Evolutionary conservation across 495 filamentous ascomycete species (phyloP).

Genomic region (Symbiotaphrina buchneri): DNA sequence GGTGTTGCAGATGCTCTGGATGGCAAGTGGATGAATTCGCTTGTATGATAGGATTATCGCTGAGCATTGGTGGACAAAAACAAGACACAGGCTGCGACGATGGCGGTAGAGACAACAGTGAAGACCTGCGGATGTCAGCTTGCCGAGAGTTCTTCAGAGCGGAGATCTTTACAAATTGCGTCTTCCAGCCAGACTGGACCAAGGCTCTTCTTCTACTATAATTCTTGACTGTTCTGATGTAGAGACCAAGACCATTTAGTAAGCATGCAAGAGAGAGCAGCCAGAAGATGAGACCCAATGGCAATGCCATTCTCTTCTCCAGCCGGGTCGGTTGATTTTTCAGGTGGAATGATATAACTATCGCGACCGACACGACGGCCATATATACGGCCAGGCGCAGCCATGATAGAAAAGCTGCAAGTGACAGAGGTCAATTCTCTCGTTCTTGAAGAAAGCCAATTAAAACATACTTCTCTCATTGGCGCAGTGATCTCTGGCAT

Average conservation of each 20-base stretch:
- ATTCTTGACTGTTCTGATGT: constrained; percentile 67
- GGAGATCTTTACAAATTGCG: constrained; percentile 43
- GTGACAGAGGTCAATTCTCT: neutral
- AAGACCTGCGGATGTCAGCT: neutral
- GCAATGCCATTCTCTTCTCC: constrained; percentile 56
- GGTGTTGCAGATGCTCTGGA: too few species aligned
- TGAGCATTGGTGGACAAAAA: neutral
- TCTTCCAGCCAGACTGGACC: constrained; percentile 88
- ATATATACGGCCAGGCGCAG: constrained; percentile 82
- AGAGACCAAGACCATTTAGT: constrained; percentile 59
- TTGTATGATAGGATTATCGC: too few species aligned
- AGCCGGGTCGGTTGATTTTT: constrained; percentile 41
- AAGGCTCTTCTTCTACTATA: constrained; percentile 59
- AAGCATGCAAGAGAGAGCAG: constrained; percentile 52
- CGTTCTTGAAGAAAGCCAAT: neutral
- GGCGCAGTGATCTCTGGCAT: constrained; percentile 69
- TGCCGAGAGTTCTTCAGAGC: too few species aligned
- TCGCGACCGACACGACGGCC: constrained; percentile 69
- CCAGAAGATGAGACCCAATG: constrained; percentile 82
- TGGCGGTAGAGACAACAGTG: neutral
- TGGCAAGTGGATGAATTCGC: too few species aligned
- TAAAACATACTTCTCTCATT: constrained; percentile 43
- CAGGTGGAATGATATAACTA: constrained; percentile 83
- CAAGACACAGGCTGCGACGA: neutral
- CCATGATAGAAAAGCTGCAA: constrained; percentile 64